These are phyloP conservation scores for Solanum gandarillasii DNA, from an alignment of 257 asterid species.

Conservation along the genomic window DNA sequence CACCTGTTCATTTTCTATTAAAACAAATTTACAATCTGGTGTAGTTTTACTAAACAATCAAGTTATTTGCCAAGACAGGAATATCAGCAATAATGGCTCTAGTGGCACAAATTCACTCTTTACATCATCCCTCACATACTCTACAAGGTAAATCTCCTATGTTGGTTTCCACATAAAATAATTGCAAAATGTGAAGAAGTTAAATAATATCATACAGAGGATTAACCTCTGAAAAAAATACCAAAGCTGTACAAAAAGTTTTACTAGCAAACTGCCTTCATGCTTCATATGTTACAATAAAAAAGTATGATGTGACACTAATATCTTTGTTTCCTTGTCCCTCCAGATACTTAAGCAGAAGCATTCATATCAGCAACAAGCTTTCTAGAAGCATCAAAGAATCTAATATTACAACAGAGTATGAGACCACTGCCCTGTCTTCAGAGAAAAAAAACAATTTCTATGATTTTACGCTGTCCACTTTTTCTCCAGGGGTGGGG, in stretches of 20 bases:
- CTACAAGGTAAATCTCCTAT: conserved; percentile 27
- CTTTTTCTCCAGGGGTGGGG: not conserved
- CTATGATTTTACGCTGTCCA: not conserved
- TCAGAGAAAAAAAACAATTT: not conserved
- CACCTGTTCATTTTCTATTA: not conserved
- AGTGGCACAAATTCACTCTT: conserved; percentile 32
- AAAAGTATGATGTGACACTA: not conserved
- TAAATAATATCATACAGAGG: not conserved
- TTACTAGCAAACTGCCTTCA: not conserved
- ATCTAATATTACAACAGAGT: conserved; percentile 50
- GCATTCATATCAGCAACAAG: conserved; percentile 20
- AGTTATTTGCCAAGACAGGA: conserved; percentile 27
- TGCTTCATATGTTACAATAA: not conserved
- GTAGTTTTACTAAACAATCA: not conserved
- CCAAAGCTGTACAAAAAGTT: not conserved
- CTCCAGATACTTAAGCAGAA: conserved; percentile 51
- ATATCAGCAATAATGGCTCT: conserved; percentile 43
- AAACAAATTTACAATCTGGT: not conserved
- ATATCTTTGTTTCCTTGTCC: not conserved
- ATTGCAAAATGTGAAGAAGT: not conserved
- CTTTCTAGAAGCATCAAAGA: conserved; percentile 21
- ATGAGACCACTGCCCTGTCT: conserved; percentile 14
- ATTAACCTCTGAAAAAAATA: not conserved
- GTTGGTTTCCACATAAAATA: not conserved
- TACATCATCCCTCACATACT: conserved; percentile 27